These are phyloP conservation scores for Agaricus subrufescens DNA, from an alignment of 768 basidiomycete species.

Conservation along the genomic window DNA sequence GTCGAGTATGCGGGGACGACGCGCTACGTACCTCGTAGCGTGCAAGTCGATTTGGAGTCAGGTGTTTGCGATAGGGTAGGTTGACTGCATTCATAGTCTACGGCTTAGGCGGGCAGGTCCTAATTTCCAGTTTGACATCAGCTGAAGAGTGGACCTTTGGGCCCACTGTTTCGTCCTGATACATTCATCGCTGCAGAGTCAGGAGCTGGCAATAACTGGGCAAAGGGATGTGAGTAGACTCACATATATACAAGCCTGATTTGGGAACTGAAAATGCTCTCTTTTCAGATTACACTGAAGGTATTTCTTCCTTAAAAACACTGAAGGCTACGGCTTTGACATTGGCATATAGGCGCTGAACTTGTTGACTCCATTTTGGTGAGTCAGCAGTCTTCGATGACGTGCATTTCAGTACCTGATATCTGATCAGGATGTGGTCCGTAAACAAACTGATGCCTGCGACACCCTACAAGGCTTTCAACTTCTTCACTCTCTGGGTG, in stretches of 20 bases:
- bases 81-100: neutral
- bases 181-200: slow-evolving; percentile 65
- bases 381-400: neutral
- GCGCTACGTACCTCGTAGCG: slow-evolving; percentile 86
- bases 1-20: slow-evolving; percentile 44
- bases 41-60: slow-evolving; percentile 87
- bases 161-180: slow-evolving; percentile 80
- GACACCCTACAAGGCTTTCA: slow-evolving; percentile 93
- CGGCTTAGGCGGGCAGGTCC: neutral
- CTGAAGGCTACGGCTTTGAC: neutral
- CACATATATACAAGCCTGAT: neutral
- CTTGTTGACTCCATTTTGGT: slow-evolving; percentile 82
- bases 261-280: too few species aligned
- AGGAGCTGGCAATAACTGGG: slow-evolving; percentile 92
- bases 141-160: slow-evolving; percentile 67
- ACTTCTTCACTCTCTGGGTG: slow-evolving; percentile 84
- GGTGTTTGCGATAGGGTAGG: slow-evolving; percentile 79
- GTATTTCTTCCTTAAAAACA: slow-evolving; percentile 28
- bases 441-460: slow-evolving; percentile 75
- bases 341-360: slow-evolving; percentile 64
- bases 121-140: slow-evolving; percentile 20
- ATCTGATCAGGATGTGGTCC: slow-evolving; percentile 55
- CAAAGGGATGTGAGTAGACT: slow-evolving; percentile 78
- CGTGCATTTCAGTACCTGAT: neutral
- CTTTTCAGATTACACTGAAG: slow-evolving; percentile 78